phyloP scores from a whole-genome alignment of 2,329 filamentous ascomycete species.

The Ploettnerulaceae sp. region DNA sequence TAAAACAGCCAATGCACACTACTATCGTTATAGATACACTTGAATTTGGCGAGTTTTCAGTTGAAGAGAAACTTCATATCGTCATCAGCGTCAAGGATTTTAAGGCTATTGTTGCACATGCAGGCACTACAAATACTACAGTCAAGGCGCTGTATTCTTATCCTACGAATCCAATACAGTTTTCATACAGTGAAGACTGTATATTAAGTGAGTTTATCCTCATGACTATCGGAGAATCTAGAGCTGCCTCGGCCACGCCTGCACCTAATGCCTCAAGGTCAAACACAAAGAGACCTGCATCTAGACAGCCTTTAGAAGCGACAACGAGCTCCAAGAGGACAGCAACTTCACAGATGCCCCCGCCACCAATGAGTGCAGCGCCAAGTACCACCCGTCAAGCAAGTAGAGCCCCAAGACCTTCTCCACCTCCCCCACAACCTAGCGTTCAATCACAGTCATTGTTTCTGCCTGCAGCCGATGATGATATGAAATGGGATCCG shows the following conservation, averaged over 20 bases:
- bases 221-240: slow-evolving; percentile 70
- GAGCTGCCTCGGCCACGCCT: slow-evolving; percentile 28
- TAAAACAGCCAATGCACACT: slow-evolving; percentile 77
- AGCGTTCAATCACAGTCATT: slow-evolving; percentile 62
- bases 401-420: slow-evolving; percentile 39
- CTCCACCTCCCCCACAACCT: slow-evolving; percentile 49
- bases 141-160: slow-evolving; percentile 66
- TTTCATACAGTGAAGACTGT: slow-evolving; percentile 64
- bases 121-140: slow-evolving; percentile 61
- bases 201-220: slow-evolving; percentile 72
- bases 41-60: slow-evolving; percentile 70
- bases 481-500: slow-evolving; percentile 69
- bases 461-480: slow-evolving; percentile 61
- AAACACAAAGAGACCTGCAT: slow-evolving; percentile 26
- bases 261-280: slow-evolving; percentile 24
- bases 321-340: slow-evolving; percentile 27
- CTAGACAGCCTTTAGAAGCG: slow-evolving; percentile 29
- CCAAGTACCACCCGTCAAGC: slow-evolving; percentile 21
- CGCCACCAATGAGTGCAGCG: slow-evolving; percentile 21
- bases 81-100: slow-evolving; percentile 81
- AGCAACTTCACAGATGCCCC: slow-evolving; percentile 29
- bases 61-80: slow-evolving; percentile 72
- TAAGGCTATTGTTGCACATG: slow-evolving; percentile 71
- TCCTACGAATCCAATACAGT: slow-evolving; percentile 66
- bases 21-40: slow-evolving; percentile 71